Evolutionary conservation across 2,329 filamentous ascomycete species (phyloP).

Genomic region (Trichoderma endophyticum): DNA sequence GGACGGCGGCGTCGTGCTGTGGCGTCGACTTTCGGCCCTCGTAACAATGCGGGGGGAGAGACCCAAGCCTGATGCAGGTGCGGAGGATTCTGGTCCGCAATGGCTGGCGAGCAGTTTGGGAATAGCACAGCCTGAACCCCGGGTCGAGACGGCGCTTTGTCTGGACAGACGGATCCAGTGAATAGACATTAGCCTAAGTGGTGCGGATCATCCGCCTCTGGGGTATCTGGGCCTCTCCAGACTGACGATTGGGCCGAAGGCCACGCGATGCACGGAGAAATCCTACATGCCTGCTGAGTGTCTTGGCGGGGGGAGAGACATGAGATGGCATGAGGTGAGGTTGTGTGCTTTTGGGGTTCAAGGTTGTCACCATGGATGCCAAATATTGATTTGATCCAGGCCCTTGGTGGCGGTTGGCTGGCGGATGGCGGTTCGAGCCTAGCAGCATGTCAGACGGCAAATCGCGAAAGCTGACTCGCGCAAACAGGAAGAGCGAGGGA

Average conservation of each 20-base stretch:
- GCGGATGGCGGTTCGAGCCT: not conserved
- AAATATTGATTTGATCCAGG: not conserved
- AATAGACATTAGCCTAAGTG: constrained; percentile 18
- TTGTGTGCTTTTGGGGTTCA: not conserved
- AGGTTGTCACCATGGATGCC: not conserved
- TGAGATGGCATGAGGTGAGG: not conserved
- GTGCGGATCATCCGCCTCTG: constrained; percentile 14
- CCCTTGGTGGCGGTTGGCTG: not conserved
- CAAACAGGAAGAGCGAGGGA: not conserved
- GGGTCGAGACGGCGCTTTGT: constrained; percentile 1
- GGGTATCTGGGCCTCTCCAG: not conserved
- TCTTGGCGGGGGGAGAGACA: not conserved
- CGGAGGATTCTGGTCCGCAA: not conserved
- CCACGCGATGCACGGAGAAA: constrained; percentile 17
- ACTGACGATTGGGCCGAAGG: constrained; percentile 1
- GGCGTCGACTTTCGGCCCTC: constrained; percentile 4
- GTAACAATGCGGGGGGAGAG: constrained; percentile 4
- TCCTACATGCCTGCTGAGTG: not conserved
- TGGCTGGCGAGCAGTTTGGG: not conserved
- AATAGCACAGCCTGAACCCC: not conserved
- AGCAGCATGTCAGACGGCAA: not conserved
- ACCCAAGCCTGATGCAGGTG: not conserved
- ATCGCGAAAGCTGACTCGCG: not conserved
- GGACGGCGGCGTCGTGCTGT: not conserved
- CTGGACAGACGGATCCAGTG: not conserved